Evolutionary conservation across 495 filamentous ascomycete species (phyloP).

Genomic region (Penicillium dipodomyicola): DNA sequence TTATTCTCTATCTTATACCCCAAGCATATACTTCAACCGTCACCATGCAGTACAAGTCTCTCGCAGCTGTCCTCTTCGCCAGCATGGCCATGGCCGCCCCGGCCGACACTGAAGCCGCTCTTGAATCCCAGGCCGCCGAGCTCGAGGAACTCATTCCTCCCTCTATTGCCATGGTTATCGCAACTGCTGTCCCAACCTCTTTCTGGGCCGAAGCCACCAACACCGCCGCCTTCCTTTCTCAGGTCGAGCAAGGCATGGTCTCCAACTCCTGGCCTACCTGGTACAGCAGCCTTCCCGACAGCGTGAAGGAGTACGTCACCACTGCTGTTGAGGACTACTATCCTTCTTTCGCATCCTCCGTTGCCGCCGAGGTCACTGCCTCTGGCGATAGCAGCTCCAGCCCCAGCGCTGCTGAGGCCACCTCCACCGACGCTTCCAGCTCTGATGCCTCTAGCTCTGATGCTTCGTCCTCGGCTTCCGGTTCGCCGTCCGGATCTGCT

Average conservation of each 20-base stretch:
- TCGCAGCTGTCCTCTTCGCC: conserved; percentile 21
- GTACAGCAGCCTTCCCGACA: conserved; percentile 24
- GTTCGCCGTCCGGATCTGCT: conserved; percentile 17
- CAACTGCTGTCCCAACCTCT: conserved; percentile 20
- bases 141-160: conserved; percentile 13
- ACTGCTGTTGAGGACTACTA: conserved; percentile 17
- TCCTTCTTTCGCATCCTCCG: conserved; percentile 10
- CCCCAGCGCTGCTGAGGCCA: not conserved
- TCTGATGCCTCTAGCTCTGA: conserved; percentile 3
- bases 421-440: conserved; percentile 2
- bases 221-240: conserved; percentile 10
- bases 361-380: not conserved
- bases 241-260: conserved; percentile 14
- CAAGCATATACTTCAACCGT: not conserved
- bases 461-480: conserved; percentile 7
- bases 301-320: conserved; percentile 19
- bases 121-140: conserved; percentile 3
- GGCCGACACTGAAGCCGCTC: conserved; percentile 7
- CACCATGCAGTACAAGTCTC: conserved; percentile 29
- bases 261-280: conserved; percentile 21
- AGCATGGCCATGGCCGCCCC: conserved; percentile 21
- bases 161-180: conserved; percentile 14
- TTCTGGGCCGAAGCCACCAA: conserved; percentile 14
- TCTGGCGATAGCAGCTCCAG: not conserved
- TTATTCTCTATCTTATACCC: not conserved